Conservation (phyloP, 345 rosid genomes). For the Hibiscus tridactylites region DNA sequence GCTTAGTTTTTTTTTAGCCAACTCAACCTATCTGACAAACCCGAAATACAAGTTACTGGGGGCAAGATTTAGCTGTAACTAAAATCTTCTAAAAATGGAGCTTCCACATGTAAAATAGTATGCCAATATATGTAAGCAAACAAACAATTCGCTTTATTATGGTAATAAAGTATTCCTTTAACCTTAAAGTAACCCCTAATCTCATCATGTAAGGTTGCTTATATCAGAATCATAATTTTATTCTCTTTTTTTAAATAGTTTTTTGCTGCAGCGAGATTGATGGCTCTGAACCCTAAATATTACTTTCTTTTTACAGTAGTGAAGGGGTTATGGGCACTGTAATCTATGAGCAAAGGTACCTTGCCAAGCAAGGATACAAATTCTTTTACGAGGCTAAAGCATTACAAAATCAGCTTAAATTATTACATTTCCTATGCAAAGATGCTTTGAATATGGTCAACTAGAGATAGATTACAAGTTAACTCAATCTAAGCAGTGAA, state of each 20-base stretch:
- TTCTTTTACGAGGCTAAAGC: background rate
- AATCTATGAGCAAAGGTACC: background rate
- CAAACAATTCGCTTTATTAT: slow-evolving; percentile 12
- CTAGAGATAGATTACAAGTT: background rate
- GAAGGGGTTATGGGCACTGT: background rate
- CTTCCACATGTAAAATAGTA: slow-evolving; percentile 21
- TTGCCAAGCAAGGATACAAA: background rate
- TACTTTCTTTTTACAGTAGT: background rate
- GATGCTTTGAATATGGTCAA: background rate
- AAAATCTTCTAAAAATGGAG: background rate
- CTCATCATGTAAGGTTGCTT: slow-evolving; percentile 11
- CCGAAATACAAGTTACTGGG: slow-evolving; percentile 15
- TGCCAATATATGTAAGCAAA: background rate
- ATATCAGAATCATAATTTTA: slow-evolving; percentile 5
- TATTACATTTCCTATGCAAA: background rate
- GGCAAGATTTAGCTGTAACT: slow-evolving; percentile 13
- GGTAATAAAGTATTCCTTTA: background rate
- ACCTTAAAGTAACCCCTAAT: background rate
- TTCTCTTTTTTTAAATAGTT: background rate
- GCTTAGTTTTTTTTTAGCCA: no score
- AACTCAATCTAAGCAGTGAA: background rate
- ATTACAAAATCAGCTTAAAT: background rate
- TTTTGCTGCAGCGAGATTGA: background rate
- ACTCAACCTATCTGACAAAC: background rate
- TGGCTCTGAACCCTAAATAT: background rate